Conservation (phyloP, 495 filamentous ascomycete genomes). For the Tuber umbilicatum region DNA sequence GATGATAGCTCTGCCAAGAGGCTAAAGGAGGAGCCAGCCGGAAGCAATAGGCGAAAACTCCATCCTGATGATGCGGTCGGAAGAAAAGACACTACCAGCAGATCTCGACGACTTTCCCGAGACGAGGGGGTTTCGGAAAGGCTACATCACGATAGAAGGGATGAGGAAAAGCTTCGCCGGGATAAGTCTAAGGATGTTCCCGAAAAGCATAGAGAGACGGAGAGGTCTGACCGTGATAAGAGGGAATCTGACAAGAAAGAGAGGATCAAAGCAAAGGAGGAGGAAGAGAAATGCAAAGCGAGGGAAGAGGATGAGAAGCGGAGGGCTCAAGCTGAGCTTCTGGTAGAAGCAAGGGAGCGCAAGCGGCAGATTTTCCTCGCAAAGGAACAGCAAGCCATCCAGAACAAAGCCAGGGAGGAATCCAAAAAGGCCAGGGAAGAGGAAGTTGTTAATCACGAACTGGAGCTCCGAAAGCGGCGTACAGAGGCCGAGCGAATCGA, state of each 20-base stretch:
- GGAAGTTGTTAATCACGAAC: slow-evolving; percentile 25
- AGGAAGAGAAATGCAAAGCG: slow-evolving; percentile 23
- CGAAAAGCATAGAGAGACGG: slow-evolving; percentile 14
- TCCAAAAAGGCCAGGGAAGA: slow-evolving; percentile 13
- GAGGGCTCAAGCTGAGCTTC: slow-evolving; percentile 13
- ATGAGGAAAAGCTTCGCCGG: slow-evolving; percentile 6
- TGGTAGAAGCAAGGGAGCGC: slow-evolving; percentile 26
- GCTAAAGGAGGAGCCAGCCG: slow-evolving; percentile 21
- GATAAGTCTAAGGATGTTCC: slow-evolving; percentile 6
- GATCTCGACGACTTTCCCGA: slow-evolving; percentile 13
- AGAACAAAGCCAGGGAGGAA: slow-evolving; percentile 28
- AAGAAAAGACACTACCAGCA: slow-evolving; percentile 14
- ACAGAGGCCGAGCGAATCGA: slow-evolving; percentile 21
- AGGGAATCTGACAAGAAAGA: slow-evolving; percentile 26
- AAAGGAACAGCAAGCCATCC: slow-evolving; percentile 31
- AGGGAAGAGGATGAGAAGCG: slow-evolving; percentile 26
- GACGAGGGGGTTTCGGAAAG: background rate
- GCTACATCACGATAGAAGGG: background rate
- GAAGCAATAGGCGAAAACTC: slow-evolving; percentile 20
- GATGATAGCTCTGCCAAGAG: slow-evolving; percentile 28
- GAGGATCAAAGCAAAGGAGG: slow-evolving; percentile 17
- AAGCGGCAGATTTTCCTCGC: slow-evolving; percentile 26
- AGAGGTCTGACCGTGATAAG: slow-evolving; percentile 18
- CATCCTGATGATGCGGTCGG: slow-evolving; percentile 18
- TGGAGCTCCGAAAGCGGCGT: slow-evolving; percentile 27